Evolutionary conservation across 805 yeast species (phyloP).

Genomic region (Wickerhamomyces rabaulensis): DNA sequence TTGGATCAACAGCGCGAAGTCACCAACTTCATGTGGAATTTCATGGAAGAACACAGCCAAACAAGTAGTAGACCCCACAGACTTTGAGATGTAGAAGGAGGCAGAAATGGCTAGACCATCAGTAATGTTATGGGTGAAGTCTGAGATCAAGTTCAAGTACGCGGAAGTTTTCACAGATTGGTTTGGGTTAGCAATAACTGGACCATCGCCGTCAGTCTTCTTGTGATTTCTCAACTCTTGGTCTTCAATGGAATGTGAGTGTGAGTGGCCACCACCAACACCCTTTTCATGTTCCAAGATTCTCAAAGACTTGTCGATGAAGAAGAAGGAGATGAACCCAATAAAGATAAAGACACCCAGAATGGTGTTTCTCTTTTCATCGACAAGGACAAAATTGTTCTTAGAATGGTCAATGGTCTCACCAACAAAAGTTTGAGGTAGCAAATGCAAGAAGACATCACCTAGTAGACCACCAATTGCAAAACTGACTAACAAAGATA

Average conservation of each 20-base stretch:
- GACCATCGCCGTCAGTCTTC: constrained; percentile 24
- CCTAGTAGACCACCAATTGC: constrained; percentile 76
- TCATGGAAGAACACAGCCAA: constrained; percentile 73
- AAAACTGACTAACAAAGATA: constrained; percentile 57
- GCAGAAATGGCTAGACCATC: constrained; percentile 76
- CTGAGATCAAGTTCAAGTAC: constrained; percentile 62
- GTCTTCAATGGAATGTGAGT: constrained; percentile 32
- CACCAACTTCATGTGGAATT: constrained; percentile 79
- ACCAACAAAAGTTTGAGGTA: constrained; percentile 64
- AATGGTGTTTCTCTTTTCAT: constrained; percentile 42
- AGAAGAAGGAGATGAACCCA: constrained; percentile 56
- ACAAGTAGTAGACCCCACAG: constrained; percentile 63
- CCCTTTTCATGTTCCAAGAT: constrained; percentile 37
- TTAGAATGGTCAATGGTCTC: constrained; percentile 37
- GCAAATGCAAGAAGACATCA: constrained; percentile 64
- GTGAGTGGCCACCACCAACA: constrained; percentile 19
- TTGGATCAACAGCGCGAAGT: constrained; percentile 65
- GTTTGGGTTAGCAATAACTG: constrained; percentile 30
- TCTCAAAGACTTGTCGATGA: constrained; percentile 58
- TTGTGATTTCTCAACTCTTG: constrained; percentile 14
- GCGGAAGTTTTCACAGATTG: constrained; percentile 41
- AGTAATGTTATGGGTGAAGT: constrained; percentile 68
- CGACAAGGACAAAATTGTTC: constrained; percentile 43
- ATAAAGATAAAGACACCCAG: constrained; percentile 51
- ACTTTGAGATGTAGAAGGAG: constrained; percentile 55